phyloP scores from a whole-genome alignment of 805 yeast genomes.

The Scheffersomyces ergatensis region DNA sequence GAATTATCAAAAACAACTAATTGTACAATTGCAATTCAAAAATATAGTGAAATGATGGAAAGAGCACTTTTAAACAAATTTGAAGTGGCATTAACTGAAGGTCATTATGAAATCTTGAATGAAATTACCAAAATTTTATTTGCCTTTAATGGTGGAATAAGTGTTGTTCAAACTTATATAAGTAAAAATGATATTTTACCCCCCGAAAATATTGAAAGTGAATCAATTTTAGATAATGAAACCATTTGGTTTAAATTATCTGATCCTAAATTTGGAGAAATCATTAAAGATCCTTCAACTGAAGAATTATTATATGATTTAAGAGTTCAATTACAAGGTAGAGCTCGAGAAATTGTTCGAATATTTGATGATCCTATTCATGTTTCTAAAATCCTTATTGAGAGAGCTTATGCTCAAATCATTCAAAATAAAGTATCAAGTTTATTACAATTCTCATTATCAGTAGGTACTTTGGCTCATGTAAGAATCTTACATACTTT shows the following conservation, averaged over 20 bases:
- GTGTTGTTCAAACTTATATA: constrained; percentile 79
- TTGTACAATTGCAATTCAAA: constrained; percentile 50
- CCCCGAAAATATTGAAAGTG: constrained; percentile 38
- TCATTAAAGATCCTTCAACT: constrained; percentile 51
- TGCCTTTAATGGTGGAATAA: constrained; percentile 81
- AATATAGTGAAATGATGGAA: constrained; percentile 77
- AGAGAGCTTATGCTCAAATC: constrained; percentile 74
- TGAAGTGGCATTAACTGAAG: constrained; percentile 67
- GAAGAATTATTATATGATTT: constrained; percentile 50
- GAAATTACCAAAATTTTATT: constrained; percentile 72
- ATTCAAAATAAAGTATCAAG: constrained; percentile 55
- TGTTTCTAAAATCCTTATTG: constrained; percentile 69
- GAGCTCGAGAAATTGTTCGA: constrained; percentile 67
- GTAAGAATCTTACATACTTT: constrained; percentile 71
- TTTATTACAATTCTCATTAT: constrained; percentile 59
- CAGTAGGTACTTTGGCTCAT: constrained; percentile 66
- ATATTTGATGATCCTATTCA: constrained; percentile 71
- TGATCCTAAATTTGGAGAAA: constrained; percentile 53
- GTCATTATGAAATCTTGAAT: constrained; percentile 68
- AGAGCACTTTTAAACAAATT: constrained; percentile 65
- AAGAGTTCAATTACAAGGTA: constrained; percentile 60
- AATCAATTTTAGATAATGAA: constrained; percentile 39
- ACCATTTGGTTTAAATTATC: constrained; percentile 57
- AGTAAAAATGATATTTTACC: constrained; percentile 73
- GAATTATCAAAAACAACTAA: constrained; percentile 44